Base-by-base conservation (phyloP, 106 monocot species). In the Dactylorhiza incarnata region DNA sequence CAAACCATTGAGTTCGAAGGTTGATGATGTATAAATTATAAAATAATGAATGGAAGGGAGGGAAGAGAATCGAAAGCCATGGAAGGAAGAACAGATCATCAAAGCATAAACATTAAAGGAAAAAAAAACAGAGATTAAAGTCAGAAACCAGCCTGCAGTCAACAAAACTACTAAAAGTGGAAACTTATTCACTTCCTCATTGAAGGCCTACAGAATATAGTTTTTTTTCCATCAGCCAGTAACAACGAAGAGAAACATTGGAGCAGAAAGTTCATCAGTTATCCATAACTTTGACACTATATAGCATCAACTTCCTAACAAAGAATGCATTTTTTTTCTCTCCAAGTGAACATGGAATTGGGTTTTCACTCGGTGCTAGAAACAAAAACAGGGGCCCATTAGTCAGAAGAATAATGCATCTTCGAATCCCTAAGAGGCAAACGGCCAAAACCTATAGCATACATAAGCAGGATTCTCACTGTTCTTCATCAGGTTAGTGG, bases 211-310 rank as follows among this genome's bases (percentile, higher is more conserved):
- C 68, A 84, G 68, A 49, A 46, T 12, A 70, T 49, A 45, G 22
- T 25, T 15, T 61, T 43, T 71, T 72, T 22, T 47, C 66, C 78
- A 75, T 73, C 26, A 70, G 74, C 75, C 71, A 73, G 67, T 73
- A 83, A 73, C 82, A 83, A 77, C 82, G 84, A 87, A 85, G 82
- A 85, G 80, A 87, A 37, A 78, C 78, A 81, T 68, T 73, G 53
- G 76, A 79, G 80, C 78, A 78, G 77, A 75, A 79, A 63, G 49
- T 70, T 84, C 65, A 79, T 74, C 87, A 81, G 77, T 74, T 83
- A 81, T 68, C 84, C 69, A 88, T 87, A 82, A 78, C 79, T 86
- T 79, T 51, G 76, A 67, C 85, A 83, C 48, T 78, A 71, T 68
- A 74, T 72, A 17, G 48, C 75, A 77, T 74, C 75, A 58, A 14